Conservation (phyloP, 495 filamentous ascomycete genomes). For the Hypoxylon trugodes region DNA sequence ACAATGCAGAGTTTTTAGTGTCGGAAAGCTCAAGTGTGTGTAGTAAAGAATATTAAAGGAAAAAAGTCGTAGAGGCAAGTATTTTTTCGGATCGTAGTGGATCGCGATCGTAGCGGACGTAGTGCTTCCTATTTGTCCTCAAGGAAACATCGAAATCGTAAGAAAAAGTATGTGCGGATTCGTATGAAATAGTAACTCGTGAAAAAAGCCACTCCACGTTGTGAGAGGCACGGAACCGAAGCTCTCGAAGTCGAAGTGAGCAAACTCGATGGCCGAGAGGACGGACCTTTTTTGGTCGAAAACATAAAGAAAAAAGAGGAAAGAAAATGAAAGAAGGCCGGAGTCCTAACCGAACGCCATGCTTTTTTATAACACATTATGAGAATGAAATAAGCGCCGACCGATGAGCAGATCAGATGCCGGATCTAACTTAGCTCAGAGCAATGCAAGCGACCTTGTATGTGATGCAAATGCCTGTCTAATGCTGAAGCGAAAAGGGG, state of each 20-base stretch:
- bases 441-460: constrained; percentile 41
- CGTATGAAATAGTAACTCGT: constrained; percentile 33
- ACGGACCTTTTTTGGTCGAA: no score
- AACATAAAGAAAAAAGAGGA: constrained; percentile 13
- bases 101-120: constrained; percentile 34
- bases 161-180: no score
- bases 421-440: constrained; percentile 41
- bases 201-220: background rate
- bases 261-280: constrained; percentile 3
- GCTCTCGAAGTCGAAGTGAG: constrained; percentile 2
- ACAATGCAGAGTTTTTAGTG: background rate
- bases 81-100: constrained; percentile 27
- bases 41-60: constrained; percentile 25
- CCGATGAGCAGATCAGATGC: constrained; percentile 36
- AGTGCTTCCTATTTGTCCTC: constrained; percentile 22
- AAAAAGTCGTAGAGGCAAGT: constrained; percentile 16
- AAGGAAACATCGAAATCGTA: constrained; percentile 33
- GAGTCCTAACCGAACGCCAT: constrained; percentile 38
- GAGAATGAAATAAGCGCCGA: constrained; percentile 18
- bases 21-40: constrained; percentile 4
- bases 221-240: constrained; percentile 9
- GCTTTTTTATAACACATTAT: constrained; percentile 29
- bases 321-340: constrained; percentile 11
- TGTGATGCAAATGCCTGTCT: constrained; percentile 45
- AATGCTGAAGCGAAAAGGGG: constrained; percentile 39